Evolutionary conservation across 1,139 yeast genomes (phyloP), one percentile per base, ranked within the genome.

Genomic region (Taphrina flavorubra): DNA sequence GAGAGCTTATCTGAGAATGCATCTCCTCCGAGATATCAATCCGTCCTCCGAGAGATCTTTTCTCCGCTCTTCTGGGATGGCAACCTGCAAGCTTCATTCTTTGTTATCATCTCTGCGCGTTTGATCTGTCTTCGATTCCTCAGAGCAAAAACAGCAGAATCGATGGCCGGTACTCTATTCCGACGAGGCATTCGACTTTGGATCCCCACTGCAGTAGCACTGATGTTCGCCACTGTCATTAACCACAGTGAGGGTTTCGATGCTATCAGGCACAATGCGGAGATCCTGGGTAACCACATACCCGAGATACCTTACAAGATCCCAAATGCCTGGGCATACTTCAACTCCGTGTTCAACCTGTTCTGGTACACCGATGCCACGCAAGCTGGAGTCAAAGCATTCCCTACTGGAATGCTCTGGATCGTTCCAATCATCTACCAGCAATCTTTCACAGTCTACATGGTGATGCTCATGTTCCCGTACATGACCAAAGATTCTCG

Each of bases 41-140:
- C 67, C 34, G 67, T 63, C 31, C 39, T 63, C 47, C 60, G 67
- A 6, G 67, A 63, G 56, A 51, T 63, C n/a, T 63, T 63, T 47
- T 49, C 59, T 13, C 67, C 67, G 20, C 47, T 63, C 37, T 63
- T 63, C 56, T 63, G 67, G 67, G 67, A 63, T 46, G 67, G 67
- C 1, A 53, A 55, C 47, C 37, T 63, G 25, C 67, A 63, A 40
- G 60, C 67, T 18, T 53, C 67, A 10, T 63, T 63, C 61, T 63
- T 63, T 47, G 39, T 63, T 55, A 63, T 63, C 59, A 56, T 63
- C 47, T 63, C 67, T 8, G 57, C 67, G 14, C 60, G 67, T 13
- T 40, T 63, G 34, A 55, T 63, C 36, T 47, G 67, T 36, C 39
- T 46, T 11, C 60, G 67, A n/a, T 63, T 63, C 6, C 42, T 63